These are phyloP conservation scores for Russula virescens DNA, from an alignment of 768 basidiomycete species.

Conservation along the genomic window DNA sequence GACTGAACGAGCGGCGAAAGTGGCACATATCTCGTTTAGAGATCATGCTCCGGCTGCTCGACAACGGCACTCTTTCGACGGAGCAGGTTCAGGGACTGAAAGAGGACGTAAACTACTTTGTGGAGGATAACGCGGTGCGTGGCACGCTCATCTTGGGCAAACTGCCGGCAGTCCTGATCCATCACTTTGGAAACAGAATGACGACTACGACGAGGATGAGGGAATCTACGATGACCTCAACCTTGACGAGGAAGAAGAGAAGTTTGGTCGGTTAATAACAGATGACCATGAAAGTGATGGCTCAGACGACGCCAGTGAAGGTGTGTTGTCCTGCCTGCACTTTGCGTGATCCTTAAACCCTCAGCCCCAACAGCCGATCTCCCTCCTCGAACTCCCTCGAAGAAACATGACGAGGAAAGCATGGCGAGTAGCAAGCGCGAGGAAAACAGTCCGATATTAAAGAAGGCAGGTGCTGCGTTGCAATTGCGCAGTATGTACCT, in stretches of 20 bases:
- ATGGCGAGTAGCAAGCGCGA: slow-evolving; percentile 68
- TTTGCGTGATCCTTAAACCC: slow-evolving; percentile 3
- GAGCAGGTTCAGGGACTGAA: slow-evolving; percentile 80
- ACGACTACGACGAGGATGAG: slow-evolving; percentile 95
- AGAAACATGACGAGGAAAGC: slow-evolving; percentile 79
- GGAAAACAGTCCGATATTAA: slow-evolving; percentile 66
- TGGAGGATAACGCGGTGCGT: slow-evolving; percentile 91
- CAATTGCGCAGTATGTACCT: slow-evolving; percentile 64
- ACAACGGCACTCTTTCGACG: slow-evolving; percentile 83
- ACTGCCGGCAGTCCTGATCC: not conserved
- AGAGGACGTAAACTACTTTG: slow-evolving; percentile 95
- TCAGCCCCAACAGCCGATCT: slow-evolving; percentile 39
- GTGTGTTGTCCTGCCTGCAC: slow-evolving; percentile 33
- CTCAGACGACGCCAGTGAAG: slow-evolving; percentile 70
- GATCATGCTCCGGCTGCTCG: slow-evolving; percentile 85
- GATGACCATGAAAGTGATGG: slow-evolving; percentile 78
- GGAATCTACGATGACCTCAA: slow-evolving; percentile 97
- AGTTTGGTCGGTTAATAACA: slow-evolving; percentile 69
- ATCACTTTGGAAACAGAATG: slow-evolving; percentile 54
- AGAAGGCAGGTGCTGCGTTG: slow-evolving; percentile 62
- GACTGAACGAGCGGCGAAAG: slow-evolving; percentile 85
- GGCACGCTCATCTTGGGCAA: not conserved
- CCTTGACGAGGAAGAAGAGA: slow-evolving; percentile 94
- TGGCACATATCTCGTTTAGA: slow-evolving; percentile 95
- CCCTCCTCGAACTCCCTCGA: slow-evolving; percentile 57